Evolutionary conservation across 176 grass and related monocot species (phyloP), one percentile per base, ranked within the genome.

Genomic region (Metroxylon sagu): DNA sequence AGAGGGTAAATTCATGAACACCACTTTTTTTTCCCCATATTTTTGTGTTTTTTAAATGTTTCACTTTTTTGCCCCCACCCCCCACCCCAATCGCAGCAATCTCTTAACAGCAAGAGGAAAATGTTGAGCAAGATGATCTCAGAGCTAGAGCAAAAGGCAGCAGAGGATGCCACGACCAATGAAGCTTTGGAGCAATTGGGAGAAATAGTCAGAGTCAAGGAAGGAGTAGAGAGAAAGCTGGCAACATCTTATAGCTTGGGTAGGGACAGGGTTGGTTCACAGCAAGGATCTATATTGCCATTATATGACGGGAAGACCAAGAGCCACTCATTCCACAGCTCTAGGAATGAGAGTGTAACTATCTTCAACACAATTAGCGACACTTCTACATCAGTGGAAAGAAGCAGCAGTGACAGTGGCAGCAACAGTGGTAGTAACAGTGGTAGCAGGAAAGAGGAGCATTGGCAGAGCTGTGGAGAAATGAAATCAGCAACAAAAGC

Each of bases 141-240:
- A 21, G 53, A 87, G 60, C 65, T 96, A 60, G 86, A 96, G 60
- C 68, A 74, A 30, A 79, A 79, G 26, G 80, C 61, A 6, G 43
- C 55, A 3, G 39, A 90, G 74, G 91, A 85, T 49, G 25, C 68
- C 68, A 64, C 77, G 10, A 76, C 61, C 5, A 74, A 82, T 1
- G 69, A 82, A 80, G 54, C 77, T 59, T 69, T 87, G 29, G 83
- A 79, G 5, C 65, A 74, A 29, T 54, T 90, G 65, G 80, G 80
- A 68, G 79, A 96, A 79, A 83, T 82, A 53, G 77, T 90, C 18
- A 90, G 81, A 75, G 72, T 78, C 6, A 96, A 87, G 65, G 68
- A 85, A 80, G 53, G 77, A 4, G 62, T 90, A 16, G 86, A 87
- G 62, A 87, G 58, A 56, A 90, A 85, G 21, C 54, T 96, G 26